Evolutionary conservation across 2,329 filamentous ascomycete species (phyloP).

Genomic region (Fusarium marasasianum): DNA sequence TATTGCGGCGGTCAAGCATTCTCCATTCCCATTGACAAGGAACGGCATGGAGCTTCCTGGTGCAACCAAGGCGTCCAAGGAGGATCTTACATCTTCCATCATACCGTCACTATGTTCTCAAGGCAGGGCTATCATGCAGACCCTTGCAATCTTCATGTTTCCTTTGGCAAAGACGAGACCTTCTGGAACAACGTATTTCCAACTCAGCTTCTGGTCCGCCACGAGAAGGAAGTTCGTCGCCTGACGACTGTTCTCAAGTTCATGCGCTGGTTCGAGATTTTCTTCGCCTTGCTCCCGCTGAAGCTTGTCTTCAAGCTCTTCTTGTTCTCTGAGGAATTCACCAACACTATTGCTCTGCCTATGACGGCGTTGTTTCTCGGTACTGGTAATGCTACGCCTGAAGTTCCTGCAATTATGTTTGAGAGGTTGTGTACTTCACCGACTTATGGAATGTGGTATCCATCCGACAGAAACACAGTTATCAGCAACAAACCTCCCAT

Average conservation of each 20-base stretch:
- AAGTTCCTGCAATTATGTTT: conserved; percentile 26
- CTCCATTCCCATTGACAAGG: conserved; percentile 28
- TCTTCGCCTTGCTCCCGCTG: conserved; percentile 12
- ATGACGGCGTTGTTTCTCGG: conserved; percentile 26
- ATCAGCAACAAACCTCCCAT: conserved; percentile 22
- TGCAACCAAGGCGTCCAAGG: conserved; percentile 27
- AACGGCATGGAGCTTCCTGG: conserved; percentile 27
- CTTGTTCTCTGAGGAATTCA: conserved; percentile 23
- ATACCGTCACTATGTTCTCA: conserved; percentile 29
- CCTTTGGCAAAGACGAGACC: conserved; percentile 17
- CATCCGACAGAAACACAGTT: conserved; percentile 8
- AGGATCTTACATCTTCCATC: conserved; percentile 29
- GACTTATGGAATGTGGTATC: conserved; percentile 30
- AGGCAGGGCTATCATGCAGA: conserved; percentile 23
- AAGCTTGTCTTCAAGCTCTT: conserved; percentile 20
- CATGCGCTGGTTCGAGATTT: conserved; percentile 30
- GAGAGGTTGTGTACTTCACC: conserved; percentile 20
- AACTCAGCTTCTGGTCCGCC: conserved; percentile 1
- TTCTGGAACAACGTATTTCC: conserved; percentile 32
- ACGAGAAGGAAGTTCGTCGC: conserved; percentile 21
- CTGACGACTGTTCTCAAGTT: conserved; percentile 24
- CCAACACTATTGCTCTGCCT: conserved; percentile 18
- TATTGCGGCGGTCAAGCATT: conserved; percentile 30
- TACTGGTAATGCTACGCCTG: conserved; percentile 21
- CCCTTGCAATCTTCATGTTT: conserved; percentile 21